Evolutionary conservation across 345 rosid genomes (phyloP).

Genomic region (Lumnitzera racemosa): DNA sequence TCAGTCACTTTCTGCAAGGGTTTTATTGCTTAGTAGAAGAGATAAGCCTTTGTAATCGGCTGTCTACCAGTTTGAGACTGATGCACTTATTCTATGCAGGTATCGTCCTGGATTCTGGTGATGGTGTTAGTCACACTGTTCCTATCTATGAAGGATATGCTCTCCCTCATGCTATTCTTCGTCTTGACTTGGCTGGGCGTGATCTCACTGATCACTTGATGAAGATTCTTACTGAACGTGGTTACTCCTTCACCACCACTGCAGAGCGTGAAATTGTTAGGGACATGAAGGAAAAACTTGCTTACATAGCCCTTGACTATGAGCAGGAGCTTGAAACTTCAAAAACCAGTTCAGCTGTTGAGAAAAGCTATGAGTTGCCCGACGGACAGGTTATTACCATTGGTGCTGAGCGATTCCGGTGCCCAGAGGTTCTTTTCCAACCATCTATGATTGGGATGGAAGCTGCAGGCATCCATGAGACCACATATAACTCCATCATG

Average conservation of each 20-base stretch:
- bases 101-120: slow-evolving; percentile 59
- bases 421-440: slow-evolving; percentile 65
- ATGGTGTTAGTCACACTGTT: slow-evolving; percentile 74
- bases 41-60: not conserved
- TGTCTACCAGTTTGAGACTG: not conserved
- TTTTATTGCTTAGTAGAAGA: not conserved
- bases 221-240: slow-evolving; percentile 70
- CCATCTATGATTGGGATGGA: slow-evolving; percentile 71
- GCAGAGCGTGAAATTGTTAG: slow-evolving; percentile 70
- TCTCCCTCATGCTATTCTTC: slow-evolving; percentile 63
- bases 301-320: slow-evolving; percentile 58
- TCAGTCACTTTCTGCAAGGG: too few species aligned
- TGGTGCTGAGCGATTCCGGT: slow-evolving; percentile 57
- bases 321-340: slow-evolving; percentile 62
- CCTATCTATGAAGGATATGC: slow-evolving; percentile 69
- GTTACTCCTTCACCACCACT: slow-evolving; percentile 72
- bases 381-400: slow-evolving; percentile 71
- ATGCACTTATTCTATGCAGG: slow-evolving; percentile 15
- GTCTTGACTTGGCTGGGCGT: slow-evolving; percentile 66
- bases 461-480: slow-evolving; percentile 62
- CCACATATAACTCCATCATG: slow-evolving; percentile 67
- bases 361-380: slow-evolving; percentile 63
- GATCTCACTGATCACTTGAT: slow-evolving; percentile 61
- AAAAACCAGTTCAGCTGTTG: slow-evolving; percentile 51
- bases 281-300: slow-evolving; percentile 64